Base-by-base conservation (phyloP, 1,284 basidiomycete species). In the Tylopilus sp. region DNA sequence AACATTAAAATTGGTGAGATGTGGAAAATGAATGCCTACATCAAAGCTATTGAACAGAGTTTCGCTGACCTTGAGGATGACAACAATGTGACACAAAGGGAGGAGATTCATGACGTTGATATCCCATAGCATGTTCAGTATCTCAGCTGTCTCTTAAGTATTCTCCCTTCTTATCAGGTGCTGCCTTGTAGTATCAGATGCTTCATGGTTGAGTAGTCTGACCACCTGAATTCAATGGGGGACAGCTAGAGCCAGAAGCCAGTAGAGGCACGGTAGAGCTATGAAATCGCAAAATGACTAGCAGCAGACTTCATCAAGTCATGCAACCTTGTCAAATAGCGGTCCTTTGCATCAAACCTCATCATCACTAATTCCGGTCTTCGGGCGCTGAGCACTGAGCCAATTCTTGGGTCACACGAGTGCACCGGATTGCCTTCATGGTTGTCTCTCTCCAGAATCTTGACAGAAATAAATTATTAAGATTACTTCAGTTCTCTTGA, bases 11-110 rank as follows among this genome's bases (percentile, higher is more conserved):
- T 96, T 19, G 81, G 81, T 1, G 81, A 89, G 47, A 83, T 96
- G 74, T 88, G 86, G 84, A 92, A 90, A 69, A 76, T 92, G 71
- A 76, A 77, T 28, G 68, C 77, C 46, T 95, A 92, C 64, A 70
- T 86, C 48, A 77, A 79, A 2, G 84, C 89, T 6, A 75, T 97
- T 52, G 79, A 87, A 58, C 71, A 79, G 54, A 76, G 82, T 55
- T 84, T 89, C 55, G 63, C 65, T 15, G 82, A 84, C 43, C 79
- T 80, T 6, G 71, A 66, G 19, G 78, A 78, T 28, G 60, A 63
- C 12, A 47, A 44, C 6, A 53, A 63, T 7, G 41, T 30, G 16
- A 36, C 34, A 18, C 45, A 51, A n/a, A 23, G 30, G 18, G 48
- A 41, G 29, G 51, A 58, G 30, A 42, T 46, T 3, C 53, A 56